Evolutionary conservation across 192 early-diverging fungal genomes (phyloP).

Genomic region (Mortierella antarctica): DNA sequence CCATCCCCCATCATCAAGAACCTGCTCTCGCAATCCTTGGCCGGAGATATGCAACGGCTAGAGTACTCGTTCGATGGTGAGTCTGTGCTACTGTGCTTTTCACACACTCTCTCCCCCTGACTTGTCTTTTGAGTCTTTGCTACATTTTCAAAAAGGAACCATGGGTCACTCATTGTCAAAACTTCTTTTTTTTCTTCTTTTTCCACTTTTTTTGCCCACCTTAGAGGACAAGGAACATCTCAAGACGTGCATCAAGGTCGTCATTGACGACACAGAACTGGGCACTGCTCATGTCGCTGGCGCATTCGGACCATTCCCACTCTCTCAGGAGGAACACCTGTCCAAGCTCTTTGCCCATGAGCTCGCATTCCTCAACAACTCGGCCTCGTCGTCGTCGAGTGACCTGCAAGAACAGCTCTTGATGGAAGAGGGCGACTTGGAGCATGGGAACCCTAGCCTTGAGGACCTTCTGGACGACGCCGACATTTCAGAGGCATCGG

Average conservation of each 20-base stretch:
- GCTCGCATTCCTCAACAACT: conserved; percentile 33
- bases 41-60: conserved; percentile 39
- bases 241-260: conserved; percentile 42
- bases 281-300: neutral
- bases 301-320: conserved; percentile 9
- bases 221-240: conserved; percentile 47
- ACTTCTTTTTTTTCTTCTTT: neutral
- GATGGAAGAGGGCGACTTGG: neutral
- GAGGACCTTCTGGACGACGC: conserved; percentile 26
- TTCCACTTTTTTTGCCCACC: neutral
- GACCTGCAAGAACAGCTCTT: conserved; percentile 26
- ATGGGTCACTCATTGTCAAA: neutral
- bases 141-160: no score
- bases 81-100: neutral
- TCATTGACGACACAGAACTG: conserved; percentile 27
- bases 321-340: conserved; percentile 32
- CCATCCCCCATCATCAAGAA: conserved; percentile 48
- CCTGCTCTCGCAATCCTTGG: conserved; percentile 27
- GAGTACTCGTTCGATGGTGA: conserved; percentile 48
- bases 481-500: conserved; percentile 11
- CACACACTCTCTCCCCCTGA: neutral
- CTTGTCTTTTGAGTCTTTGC: neutral
- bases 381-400: conserved; percentile 25
- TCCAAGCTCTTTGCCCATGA: conserved; percentile 43
- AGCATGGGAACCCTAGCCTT: neutral